Evolutionary conservation across 306 rosid species (phyloP).

Genomic region (Cucurbita pepo): DNA sequence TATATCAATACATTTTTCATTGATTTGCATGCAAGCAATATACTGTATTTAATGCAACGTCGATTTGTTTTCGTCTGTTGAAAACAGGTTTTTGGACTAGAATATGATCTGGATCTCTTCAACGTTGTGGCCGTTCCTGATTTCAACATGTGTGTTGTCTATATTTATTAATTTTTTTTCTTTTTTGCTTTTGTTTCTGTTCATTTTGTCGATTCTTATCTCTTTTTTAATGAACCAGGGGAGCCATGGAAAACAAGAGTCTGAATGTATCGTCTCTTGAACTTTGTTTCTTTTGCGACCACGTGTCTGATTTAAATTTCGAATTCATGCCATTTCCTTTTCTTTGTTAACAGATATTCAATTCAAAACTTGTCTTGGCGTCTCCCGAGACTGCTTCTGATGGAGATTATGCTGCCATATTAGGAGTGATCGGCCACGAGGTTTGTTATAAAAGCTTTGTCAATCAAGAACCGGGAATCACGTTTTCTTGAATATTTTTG

Average conservation of each 20-base stretch:
- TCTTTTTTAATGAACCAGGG: constrained; percentile 41
- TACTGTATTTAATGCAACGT: neutral
- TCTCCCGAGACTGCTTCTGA: constrained; percentile 91
- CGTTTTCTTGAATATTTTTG: constrained; percentile 1
- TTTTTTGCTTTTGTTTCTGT: neutral
- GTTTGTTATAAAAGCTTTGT: constrained; percentile 31
- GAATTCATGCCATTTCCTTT: neutral
- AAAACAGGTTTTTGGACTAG: constrained; percentile 86
- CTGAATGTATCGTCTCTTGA: constrained; percentile 50
- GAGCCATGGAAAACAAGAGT: constrained; percentile 99
- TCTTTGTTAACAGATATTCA: constrained; percentile 47
- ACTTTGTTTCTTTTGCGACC: constrained; percentile 6
- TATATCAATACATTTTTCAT: constrained; percentile 4
- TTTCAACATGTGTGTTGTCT: constrained; percentile 67
- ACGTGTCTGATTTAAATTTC: neutral
- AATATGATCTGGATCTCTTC: constrained; percentile 97
- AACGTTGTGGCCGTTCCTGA: constrained; percentile 97
- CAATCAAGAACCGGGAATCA: neutral
- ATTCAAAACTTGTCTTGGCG: constrained; percentile 88
- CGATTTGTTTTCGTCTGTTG: neutral
- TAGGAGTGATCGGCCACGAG: constrained; percentile 99
- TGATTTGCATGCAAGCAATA: neutral
- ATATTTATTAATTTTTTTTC: neutral
- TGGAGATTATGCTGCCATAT: constrained; percentile 85
- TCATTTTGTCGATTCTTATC: neutral